Evolutionary conservation across 2,329 filamentous ascomycete genomes (phyloP).

Genomic region (Furcasterigmium sp.): DNA sequence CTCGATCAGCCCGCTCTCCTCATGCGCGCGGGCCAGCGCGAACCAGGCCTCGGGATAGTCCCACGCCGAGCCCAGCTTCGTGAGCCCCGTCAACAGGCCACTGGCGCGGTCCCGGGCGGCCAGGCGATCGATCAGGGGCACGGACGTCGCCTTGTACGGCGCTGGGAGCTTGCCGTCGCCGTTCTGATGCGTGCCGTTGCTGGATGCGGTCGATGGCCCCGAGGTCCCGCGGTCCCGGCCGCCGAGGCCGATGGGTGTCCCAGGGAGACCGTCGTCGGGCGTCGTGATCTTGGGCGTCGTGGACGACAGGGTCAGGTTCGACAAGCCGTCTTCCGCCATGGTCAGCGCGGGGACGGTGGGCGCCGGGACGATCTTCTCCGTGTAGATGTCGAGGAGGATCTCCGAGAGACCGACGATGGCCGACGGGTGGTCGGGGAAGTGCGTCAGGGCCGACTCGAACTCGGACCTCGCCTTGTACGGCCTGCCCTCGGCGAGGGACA

Average conservation of each 20-base stretch:
- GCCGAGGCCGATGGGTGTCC: slow-evolving; percentile 42
- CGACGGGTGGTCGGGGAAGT: slow-evolving; percentile 72
- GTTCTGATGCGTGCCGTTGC: slow-evolving; percentile 14
- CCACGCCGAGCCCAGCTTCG: slow-evolving; percentile 83
- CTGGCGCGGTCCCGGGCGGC: slow-evolving; percentile 87
- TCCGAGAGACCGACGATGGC: slow-evolving; percentile 80
- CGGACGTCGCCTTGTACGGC: slow-evolving; percentile 52
- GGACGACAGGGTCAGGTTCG: background rate
- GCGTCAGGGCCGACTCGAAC: slow-evolving; percentile 78
- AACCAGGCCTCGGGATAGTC: slow-evolving; percentile 94
- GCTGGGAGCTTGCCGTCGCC: slow-evolving; percentile 35
- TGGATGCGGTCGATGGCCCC: slow-evolving; percentile 1
- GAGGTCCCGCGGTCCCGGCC: slow-evolving; percentile 8
- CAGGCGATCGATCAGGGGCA: slow-evolving; percentile 75
- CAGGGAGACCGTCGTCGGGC: slow-evolving; percentile 26
- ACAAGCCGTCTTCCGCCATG: slow-evolving; percentile 22
- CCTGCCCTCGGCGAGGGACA: slow-evolving; percentile 55
- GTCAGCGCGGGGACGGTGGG: slow-evolving; percentile 44
- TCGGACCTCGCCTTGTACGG: slow-evolving; percentile 67
- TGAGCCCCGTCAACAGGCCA: slow-evolving; percentile 73
- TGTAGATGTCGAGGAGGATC: slow-evolving; percentile 82
- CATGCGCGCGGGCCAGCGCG: slow-evolving; percentile 77
- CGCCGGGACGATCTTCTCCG: slow-evolving; percentile 57
- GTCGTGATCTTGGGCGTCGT: slow-evolving; percentile 1
- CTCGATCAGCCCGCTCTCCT: slow-evolving; percentile 77